Evolutionary conservation across 208 protist genomes (phyloP), one percentile per base, ranked within the genome.

Genomic region (Wallacemonas rigidus): DNA sequence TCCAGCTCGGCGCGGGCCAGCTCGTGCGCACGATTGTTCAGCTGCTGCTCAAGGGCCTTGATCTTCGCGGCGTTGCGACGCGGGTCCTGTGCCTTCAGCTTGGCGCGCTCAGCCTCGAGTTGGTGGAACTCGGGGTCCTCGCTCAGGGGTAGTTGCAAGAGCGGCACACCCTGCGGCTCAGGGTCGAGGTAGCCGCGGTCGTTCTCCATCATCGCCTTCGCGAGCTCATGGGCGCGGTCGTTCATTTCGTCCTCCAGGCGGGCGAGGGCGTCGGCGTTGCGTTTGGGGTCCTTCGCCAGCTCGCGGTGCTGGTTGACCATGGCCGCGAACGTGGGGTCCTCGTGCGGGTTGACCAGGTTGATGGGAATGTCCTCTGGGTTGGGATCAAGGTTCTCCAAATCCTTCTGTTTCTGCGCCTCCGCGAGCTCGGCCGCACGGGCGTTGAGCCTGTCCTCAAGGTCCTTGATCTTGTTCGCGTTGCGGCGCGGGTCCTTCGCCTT

Each of bases 1-100:
- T 80, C 75, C 55, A 83, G 62, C 48, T 79, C 61, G 35, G 80
- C 71, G 67, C 62, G 70, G 11, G 89, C 67, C 38, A 94, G 69
- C 61, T 90, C 83, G 50, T 88, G 74, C 0, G 79, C 83, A 51
- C 82, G 85, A 60, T 92, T 77, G 71, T 93, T 92, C 48, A 92
- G 74, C 55, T 85, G 61, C n/a, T 82, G 74, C 68, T 95, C 87
- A 1, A 93, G 69, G 1, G 85, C 81, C 50, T 82, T 80, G 73
- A 93, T 91, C 73, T 84, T 80, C 4, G 61, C 47, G 12, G 76
- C 71, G 72, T 83, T 91, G 69, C 75, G 76, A 50, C 74, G 74
- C 75, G 67, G 74, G 56, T 92, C 86, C 78, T 86, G 77, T 17
- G 85, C 80, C 80, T 88, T 89, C 35, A 94, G 78, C 58, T 83